These are phyloP conservation scores for Leccinum griseonigrum DNA, from an alignment of 1,284 basidiomycete species.

Conservation along the genomic window DNA sequence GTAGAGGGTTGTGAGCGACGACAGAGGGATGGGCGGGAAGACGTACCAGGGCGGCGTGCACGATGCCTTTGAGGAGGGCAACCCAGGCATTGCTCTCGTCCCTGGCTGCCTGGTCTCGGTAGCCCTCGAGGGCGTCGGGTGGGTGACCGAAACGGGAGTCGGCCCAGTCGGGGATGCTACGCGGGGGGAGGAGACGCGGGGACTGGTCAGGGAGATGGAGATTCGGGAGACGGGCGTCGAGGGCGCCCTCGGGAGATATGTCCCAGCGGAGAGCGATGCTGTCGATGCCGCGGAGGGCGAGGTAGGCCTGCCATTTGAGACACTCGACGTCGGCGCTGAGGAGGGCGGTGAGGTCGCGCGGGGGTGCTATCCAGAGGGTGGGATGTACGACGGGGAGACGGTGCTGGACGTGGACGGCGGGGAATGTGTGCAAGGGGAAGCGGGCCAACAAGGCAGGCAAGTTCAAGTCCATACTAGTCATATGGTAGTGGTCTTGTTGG, in stretches of 20 bases:
- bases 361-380: conserved; percentile 65
- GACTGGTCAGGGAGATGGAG: conserved; percentile 50
- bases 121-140: conserved; percentile 59
- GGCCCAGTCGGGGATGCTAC: conserved; percentile 69
- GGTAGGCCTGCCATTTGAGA: conserved; percentile 81
- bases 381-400: conserved; percentile 36
- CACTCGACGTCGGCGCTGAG: conserved; percentile 78
- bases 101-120: conserved; percentile 49
- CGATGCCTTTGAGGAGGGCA: conserved; percentile 65
- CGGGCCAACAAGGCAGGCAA: conserved; percentile 42
- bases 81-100: conserved; percentile 81
- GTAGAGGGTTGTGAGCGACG: conserved; percentile 1
- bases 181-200: conserved; percentile 57
- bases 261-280: conserved; percentile 61
- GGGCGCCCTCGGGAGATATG: conserved; percentile 60
- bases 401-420: conserved; percentile 35
- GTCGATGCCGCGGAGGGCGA: conserved; percentile 62
- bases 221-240: conserved; percentile 65
- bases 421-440: conserved; percentile 50
- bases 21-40: neutral
- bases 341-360: conserved; percentile 35
- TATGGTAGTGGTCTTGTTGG: neutral
- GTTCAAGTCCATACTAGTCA: conserved; percentile 7
- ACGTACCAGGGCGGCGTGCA: conserved; percentile 72
- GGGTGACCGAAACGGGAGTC: conserved; percentile 46